A percentile compares a stretch with the other conserved stretches of the same genome.
Conservation (phyloP, 2,329 filamentous ascomycete genomes). For the Lasiodiplodia gonubiensis region DNA sequence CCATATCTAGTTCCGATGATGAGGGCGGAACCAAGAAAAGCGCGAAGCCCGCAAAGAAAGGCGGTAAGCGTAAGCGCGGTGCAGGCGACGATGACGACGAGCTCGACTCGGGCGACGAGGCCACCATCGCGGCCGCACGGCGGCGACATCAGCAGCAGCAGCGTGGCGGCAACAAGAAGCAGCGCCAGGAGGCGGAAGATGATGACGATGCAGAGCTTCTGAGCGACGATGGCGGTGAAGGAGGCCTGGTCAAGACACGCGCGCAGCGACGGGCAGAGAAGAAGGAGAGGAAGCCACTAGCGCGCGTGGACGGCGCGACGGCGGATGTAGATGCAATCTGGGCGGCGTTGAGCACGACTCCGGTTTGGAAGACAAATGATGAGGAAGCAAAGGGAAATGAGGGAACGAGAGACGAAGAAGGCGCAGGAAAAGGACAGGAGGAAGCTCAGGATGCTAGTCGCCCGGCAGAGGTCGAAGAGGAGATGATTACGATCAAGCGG, state of each 20-base stretch:
- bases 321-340: slow-evolving; percentile 75
- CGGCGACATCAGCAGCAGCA: slow-evolving; percentile 42
- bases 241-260: slow-evolving; percentile 73
- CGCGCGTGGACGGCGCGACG: slow-evolving; percentile 65
- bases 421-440: slow-evolving; percentile 30
- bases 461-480: slow-evolving; percentile 37
- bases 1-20: slow-evolving; percentile 55
- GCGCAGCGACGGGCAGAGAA: slow-evolving; percentile 72
- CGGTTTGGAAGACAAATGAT: slow-evolving; percentile 34
- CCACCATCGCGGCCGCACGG: slow-evolving; percentile 65
- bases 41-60: slow-evolving; percentile 20
- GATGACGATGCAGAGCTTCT: slow-evolving; percentile 34
- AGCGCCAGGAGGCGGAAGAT: slow-evolving; percentile 37
- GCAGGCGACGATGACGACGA: slow-evolving; percentile 34
- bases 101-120: slow-evolving; percentile 70
- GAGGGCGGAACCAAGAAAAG: not conserved
- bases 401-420: slow-evolving; percentile 24
- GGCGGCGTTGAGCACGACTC: slow-evolving; percentile 66
- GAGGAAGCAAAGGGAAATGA: slow-evolving; percentile 11
- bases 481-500: slow-evolving; percentile 68
- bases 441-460: slow-evolving; percentile 7
- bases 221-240: slow-evolving; percentile 51
- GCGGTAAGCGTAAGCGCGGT: slow-evolving; percentile 42
- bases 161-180: slow-evolving; percentile 39
- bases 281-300: slow-evolving; percentile 61